Evolutionary conservation across 495 filamentous ascomycete genomes (phyloP).

Genomic region (Penicilliopsis zonata): DNA sequence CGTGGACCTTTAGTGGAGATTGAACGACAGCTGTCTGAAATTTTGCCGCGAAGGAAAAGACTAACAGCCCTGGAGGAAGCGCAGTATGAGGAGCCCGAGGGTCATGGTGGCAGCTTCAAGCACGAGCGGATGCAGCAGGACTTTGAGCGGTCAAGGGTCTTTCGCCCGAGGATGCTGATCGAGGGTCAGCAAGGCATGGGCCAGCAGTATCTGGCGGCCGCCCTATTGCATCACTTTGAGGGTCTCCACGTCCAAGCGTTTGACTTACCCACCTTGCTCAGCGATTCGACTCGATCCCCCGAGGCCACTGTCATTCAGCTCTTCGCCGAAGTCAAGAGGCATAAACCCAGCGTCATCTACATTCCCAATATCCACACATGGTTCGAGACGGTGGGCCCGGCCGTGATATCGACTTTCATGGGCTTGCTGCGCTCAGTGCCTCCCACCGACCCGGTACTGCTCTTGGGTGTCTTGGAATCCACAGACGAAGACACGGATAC

Average conservation of each 20-base stretch:
- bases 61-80: conserved; percentile 88
- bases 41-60: conserved; percentile 72
- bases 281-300: conserved; percentile 56
- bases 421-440: conserved; percentile 65
- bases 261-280: conserved; percentile 73
- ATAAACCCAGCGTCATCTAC: conserved; percentile 93
- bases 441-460: conserved; percentile 75
- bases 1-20: conserved; percentile 57
- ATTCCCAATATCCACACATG: conserved; percentile 82
- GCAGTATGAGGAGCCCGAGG: conserved; percentile 76
- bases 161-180: conserved; percentile 76
- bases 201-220: conserved; percentile 81
- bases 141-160: conserved; percentile 81
- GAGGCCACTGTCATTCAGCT: conserved; percentile 82
- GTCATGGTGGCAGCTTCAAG: conserved; percentile 68
- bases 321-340: conserved; percentile 82
- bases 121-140: conserved; percentile 79
- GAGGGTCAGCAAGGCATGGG: conserved; percentile 78
- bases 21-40: conserved; percentile 51
- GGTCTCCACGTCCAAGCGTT: conserved; percentile 92
- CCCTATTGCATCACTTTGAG: conserved; percentile 80
- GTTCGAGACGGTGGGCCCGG: conserved; percentile 56
- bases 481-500: conserved; percentile 42
- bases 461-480: conserved; percentile 70
- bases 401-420: conserved; percentile 65